Conservation (phyloP, 2,329 filamentous ascomycete species). For the Colletotrichum incanum region DNA sequence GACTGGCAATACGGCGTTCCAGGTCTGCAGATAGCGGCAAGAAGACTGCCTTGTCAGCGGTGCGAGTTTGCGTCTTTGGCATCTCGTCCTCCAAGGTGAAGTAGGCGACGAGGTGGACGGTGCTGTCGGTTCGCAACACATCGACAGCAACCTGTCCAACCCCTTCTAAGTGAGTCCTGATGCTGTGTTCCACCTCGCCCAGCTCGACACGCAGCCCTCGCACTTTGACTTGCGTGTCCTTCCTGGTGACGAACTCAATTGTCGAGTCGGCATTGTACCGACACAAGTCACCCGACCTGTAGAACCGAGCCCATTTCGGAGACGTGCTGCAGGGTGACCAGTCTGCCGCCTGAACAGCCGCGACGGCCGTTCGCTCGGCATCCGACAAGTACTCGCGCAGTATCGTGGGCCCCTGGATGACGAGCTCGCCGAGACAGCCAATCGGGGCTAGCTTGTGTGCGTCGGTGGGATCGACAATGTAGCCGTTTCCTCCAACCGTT, state of each 20-base stretch:
- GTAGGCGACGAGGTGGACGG: conserved; percentile 6
- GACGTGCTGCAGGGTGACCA: not conserved
- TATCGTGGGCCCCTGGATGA: conserved; percentile 38
- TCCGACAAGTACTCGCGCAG: conserved; percentile 13
- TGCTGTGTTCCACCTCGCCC: conserved; percentile 20
- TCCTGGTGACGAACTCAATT: conserved; percentile 35
- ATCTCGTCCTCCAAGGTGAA: not conserved
- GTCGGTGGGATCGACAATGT: conserved; percentile 35
- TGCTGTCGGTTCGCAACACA: conserved; percentile 6
- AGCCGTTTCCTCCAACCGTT: conserved; percentile 20
- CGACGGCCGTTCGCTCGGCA: not conserved
- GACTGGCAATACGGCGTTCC: not conserved
- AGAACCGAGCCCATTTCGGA: conserved; percentile 19
- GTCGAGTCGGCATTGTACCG: not conserved
- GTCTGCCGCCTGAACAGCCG: not conserved
- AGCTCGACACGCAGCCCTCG: conserved; percentile 63
- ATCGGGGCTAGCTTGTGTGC: conserved; percentile 30
- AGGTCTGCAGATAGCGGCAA: not conserved
- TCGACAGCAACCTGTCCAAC: conserved; percentile 2
- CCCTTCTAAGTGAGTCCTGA: not conserved
- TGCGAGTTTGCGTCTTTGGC: not conserved
- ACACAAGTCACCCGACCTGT: conserved; percentile 26
- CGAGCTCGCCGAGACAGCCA: conserved; percentile 42
- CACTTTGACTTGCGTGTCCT: conserved; percentile 62
- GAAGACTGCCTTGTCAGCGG: not conserved